Base-by-base conservation (phyloP, 208 protist genomes). In the Trypanosomatidae sp. region DNA sequence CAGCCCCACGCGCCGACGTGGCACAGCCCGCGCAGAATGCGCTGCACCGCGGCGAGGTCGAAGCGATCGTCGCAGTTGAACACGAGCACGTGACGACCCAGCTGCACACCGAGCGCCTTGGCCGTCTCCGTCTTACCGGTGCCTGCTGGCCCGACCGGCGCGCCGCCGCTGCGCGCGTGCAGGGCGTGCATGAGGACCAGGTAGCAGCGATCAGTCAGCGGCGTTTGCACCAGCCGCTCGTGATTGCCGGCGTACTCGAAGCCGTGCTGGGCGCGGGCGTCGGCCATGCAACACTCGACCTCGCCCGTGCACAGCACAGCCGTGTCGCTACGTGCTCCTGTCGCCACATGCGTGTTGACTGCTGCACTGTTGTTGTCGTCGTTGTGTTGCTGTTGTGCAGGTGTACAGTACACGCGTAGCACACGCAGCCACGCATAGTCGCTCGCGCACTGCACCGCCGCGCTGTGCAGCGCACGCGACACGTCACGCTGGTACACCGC, bases 41-140 rank as follows among this genome's bases (percentile, higher is more conserved):
- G 78, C 32, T 89, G 91, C 67, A 99, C 97, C 1, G 97, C 90
- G 57, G 96, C 81, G 66, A 95, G 97, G 65, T 99, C 97, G 54
- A 99, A 99, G 18, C 75, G 88, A 62, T 99, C 98, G 57, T 99
- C 98, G 80, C 98, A 99, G 80, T 98, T 98, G 65, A 99, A 99
- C 6, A 99, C 97, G 3, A 99, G 62, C 11, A 98, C 96, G 67
- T 98, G 97, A 46, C 97, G 70, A 43, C 97, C 97, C 0, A 99
- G 76, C 66, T 98, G 96, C 24, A 76, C 63, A 43, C 97, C 98
- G 6, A 99, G 76, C 8, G 95, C 94, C 73, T 99, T 99, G 15
- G 99, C 97, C 3, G 97, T 98, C 69, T 99, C 97, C 16, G 97
- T 99, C 69, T 99, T 99, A 42, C 97, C 97, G 0, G 96, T 98